phyloP scores from a whole-genome alignment of 768 basidiomycete species.

The Tricholoma flavovirens region DNA sequence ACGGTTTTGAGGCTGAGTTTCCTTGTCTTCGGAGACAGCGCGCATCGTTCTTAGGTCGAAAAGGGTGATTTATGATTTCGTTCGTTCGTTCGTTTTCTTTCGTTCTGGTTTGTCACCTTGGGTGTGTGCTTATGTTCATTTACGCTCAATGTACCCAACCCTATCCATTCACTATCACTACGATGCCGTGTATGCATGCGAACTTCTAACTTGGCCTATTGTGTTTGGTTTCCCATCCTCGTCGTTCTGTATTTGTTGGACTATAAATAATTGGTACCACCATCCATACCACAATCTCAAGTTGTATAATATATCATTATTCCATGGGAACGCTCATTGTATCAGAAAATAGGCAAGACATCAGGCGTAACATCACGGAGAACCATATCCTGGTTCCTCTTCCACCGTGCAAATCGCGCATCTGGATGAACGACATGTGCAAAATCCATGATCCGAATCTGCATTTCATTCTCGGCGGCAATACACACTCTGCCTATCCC shows the following conservation, averaged over 20 bases:
- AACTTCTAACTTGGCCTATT: background rate
- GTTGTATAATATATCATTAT: background rate
- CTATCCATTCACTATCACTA: background rate
- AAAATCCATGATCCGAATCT: conserved; percentile 46
- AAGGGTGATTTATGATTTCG: background rate
- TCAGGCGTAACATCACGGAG: background rate
- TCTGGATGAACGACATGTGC: conserved; percentile 25
- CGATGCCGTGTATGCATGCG: background rate
- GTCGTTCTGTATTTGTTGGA: background rate
- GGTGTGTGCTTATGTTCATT: background rate
- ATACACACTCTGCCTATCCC: conserved; percentile 54
- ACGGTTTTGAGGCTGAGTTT: background rate
- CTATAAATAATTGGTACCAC: background rate
- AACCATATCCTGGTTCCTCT: conserved; percentile 19
- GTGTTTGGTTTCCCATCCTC: background rate
- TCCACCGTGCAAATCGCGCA: conserved; percentile 25
- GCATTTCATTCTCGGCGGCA: conserved; percentile 33
- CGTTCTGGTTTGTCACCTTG: background rate
- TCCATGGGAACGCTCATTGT: background rate
- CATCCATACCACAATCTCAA: conserved; percentile 1
- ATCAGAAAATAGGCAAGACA: background rate
- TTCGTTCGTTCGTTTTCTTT: background rate
- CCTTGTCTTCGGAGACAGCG: background rate
- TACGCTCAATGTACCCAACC: background rate
- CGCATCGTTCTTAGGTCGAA: background rate